Base-by-base conservation (phyloP, 306 rosid genomes). In the Vicia sativa region DNA sequence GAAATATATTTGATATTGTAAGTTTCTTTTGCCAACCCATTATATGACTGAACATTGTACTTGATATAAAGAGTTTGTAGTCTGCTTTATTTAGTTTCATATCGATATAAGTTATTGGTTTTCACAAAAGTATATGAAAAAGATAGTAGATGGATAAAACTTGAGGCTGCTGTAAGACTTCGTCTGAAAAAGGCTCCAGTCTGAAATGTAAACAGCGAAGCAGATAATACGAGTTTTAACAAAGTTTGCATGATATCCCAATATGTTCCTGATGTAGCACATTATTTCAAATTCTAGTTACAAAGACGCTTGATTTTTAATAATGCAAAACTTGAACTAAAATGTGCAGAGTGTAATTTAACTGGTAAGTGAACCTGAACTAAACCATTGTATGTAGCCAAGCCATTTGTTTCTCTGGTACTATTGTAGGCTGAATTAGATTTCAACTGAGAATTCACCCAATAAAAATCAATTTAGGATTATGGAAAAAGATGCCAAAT, bases 1-100 rank as follows among this genome's bases (percentile, higher is more conserved):
- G n/a, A n/a, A n/a, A n/a, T 59, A 93, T 93, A 79, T 93, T 93
- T 73, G 99, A 93, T 80, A 93, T 90, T 59, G 99, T 93, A 85
- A 88, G 97, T 87, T 44, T 80, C 78, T 76, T 65, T 66, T 45
- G 42, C 15, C 74, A 62, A 53, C 53, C 53, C 74, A 14, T 43
- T 53, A 12, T 26, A 16, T 35, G 39, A 7, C 46, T 70, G 25
- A 53, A 38, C 43, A 11, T 55, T 70, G 67, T 72, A 58, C 68
- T 57, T 56, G 59, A 48, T 66, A 59, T 68, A 46, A 34, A 11
- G 34, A 37, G 46, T 67, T 68, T 42, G 14, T 23, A 15, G 14
- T 71, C 29, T 63, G 38, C 45, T 23, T 45, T 31, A 7, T 12
- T 67, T 14, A 62, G 26, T 67, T 67, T 48, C 59, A 67, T 67